These are phyloP conservation scores for Rhizodiscina lignyota DNA, from an alignment of 495 filamentous ascomycete genomes.

Conservation along the genomic window DNA sequence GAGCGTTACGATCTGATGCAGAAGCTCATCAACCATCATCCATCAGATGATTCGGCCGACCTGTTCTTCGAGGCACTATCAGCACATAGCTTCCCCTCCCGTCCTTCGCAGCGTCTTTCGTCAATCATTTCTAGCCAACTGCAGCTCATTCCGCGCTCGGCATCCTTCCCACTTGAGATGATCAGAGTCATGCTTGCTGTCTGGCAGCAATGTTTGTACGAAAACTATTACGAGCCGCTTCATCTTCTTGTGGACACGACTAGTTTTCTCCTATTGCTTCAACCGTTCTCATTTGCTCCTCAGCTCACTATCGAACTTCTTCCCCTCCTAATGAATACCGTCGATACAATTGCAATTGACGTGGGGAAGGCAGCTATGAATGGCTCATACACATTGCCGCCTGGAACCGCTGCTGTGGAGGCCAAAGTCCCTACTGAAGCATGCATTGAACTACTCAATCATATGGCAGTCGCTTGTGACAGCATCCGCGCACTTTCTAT, in stretches of 20 bases:
- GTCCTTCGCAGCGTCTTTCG: slow-evolving; percentile 35
- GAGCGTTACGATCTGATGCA: slow-evolving; percentile 34
- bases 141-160: slow-evolving; percentile 20
- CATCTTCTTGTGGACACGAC: slow-evolving; percentile 40
- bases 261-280: too few relatives aligned
- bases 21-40: slow-evolving; percentile 39
- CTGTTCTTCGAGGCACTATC: slow-evolving; percentile 67
- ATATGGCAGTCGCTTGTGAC: slow-evolving; percentile 34
- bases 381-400: slow-evolving; percentile 15
- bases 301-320: slow-evolving; percentile 38
- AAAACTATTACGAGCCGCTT: slow-evolving; percentile 40
- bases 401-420: slow-evolving; percentile 39
- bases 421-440: slow-evolving; percentile 37
- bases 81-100: slow-evolving; percentile 49
- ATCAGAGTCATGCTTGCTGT: slow-evolving; percentile 34
- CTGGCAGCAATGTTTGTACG: slow-evolving; percentile 46
- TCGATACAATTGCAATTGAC: slow-evolving; percentile 18
- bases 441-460: slow-evolving; percentile 39
- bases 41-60: slow-evolving; percentile 23
- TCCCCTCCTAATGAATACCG: slow-evolving; percentile 24
- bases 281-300: slow-evolving; percentile 34
- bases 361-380: slow-evolving; percentile 10
- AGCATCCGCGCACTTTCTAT: slow-evolving; percentile 24
- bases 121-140: slow-evolving; percentile 40
- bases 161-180: slow-evolving; percentile 34